Evolutionary conservation across 805 yeast species (phyloP).

Genomic region (Kodamaea laetipori): DNA sequence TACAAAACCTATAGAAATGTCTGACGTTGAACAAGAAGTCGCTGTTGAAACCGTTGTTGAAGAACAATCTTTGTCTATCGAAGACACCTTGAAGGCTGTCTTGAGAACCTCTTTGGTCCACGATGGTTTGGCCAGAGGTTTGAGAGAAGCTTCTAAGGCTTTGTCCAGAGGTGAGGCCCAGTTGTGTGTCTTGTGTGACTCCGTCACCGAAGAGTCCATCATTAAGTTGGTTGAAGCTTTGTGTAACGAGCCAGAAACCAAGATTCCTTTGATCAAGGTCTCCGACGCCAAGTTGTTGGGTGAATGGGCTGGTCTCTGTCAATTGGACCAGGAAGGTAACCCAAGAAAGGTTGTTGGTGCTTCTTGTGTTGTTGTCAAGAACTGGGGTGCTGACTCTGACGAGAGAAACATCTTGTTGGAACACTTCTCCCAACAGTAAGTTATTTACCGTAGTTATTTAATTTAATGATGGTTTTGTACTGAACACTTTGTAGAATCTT

Average conservation of each 20-base stretch:
- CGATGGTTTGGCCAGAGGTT: conserved; percentile 99
- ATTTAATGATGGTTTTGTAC: conserved; percentile 10
- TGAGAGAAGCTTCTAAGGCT: conserved; percentile 99
- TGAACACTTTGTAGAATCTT: not conserved
- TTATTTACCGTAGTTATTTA: conserved; percentile 18
- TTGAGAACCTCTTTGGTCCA: conserved; percentile 96
- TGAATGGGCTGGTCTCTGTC: conserved; percentile 99
- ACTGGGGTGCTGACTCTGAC: conserved; percentile 99
- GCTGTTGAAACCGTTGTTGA: conserved; percentile 80
- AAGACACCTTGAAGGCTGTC: conserved; percentile 97
- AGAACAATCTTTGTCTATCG: conserved; percentile 89
- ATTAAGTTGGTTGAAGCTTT: conserved; percentile 98
- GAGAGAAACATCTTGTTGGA: conserved; percentile 96
- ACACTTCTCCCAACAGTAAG: conserved; percentile 89
- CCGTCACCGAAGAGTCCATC: conserved; percentile 97
- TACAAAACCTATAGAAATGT: conserved; percentile 51
- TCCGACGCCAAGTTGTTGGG: conserved; percentile 99
- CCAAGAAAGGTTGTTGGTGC: conserved; percentile 99
- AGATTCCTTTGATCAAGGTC: conserved; percentile 98
- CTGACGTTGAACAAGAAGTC: conserved; percentile 92
- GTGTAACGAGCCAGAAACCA: conserved; percentile 95
- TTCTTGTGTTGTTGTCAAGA: conserved; percentile 98
- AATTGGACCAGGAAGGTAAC: conserved; percentile 99
- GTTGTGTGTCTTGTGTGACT: conserved; percentile 94
- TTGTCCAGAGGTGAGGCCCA: conserved; percentile 96